Evolutionary conservation across 495 filamentous ascomycete genomes (phyloP), one percentile per base, ranked within the genome.

Genomic region (Extremus antarcticus): DNA sequence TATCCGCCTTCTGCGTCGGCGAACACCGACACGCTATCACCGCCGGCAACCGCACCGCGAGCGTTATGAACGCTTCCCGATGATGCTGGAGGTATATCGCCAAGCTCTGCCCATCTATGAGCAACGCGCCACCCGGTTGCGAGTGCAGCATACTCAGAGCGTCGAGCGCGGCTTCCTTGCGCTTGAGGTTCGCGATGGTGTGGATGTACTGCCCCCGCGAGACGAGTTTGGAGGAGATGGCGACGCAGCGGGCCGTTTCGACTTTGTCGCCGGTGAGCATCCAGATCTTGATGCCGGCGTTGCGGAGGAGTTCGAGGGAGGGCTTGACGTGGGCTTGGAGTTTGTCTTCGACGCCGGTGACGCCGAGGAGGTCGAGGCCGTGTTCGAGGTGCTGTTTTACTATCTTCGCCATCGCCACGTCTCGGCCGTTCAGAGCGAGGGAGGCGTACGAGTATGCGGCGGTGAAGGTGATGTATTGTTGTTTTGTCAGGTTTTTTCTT

Each of bases 211-310:
- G 94, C 0, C 90, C 89, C 53, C 94, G 76, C 7, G 89, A 82
- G n/a, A 99, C 91, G 20, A 99, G 75, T 70, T 95, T 96, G 19
- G 90, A 85, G 61, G 83, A 89, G 29, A 99, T 87, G 16, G 94
- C 94, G 8, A 99, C 91, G 69, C 94, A 99, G 25, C 91, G 83
- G 13, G 94, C 94, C 24, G 94, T 99, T 69, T 99, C 94, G 1
- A 96, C 88, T 70, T 99, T 99, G 74, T 99, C 94, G 25, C 94
- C 94, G 0, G 94, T 99, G 63, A 99, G 74, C 94, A 99, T 99
- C 94, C 94, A 99, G 53, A 97, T 95, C 71, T 95, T 96, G 66
- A 99, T 88, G n/a, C 94, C 94, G 9, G 94, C 94, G 66, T 99
- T 97, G 56, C 94, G 86, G 43, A 99, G 81, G 15, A 97, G 77